These are phyloP conservation scores for Kurtzmaniella quercitrusa DNA, from an alignment of 1,139 yeast genomes.

Conservation along the genomic window DNA sequence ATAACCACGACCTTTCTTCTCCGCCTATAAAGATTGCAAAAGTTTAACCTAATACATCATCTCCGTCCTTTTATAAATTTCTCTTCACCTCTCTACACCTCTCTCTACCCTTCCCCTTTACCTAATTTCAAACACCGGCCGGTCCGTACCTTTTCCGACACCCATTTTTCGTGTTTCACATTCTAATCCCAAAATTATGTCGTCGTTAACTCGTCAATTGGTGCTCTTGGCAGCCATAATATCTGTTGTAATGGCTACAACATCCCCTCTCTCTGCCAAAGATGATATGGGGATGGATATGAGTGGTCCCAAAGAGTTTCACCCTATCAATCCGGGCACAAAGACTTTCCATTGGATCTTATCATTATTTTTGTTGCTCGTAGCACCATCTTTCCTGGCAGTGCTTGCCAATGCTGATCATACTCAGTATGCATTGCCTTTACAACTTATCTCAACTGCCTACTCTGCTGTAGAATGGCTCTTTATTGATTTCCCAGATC, in stretches of 20 bases:
- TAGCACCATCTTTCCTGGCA: constrained; percentile 54
- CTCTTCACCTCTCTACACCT: no score
- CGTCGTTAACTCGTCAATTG: not conserved
- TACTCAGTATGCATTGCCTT: constrained; percentile 38
- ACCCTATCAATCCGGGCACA: constrained; percentile 45
- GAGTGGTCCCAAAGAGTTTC: constrained; percentile 33
- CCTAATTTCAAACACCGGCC: not conserved
- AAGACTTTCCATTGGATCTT: constrained; percentile 64
- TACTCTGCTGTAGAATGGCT: constrained; percentile 55
- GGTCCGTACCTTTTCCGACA: constrained; percentile 5
- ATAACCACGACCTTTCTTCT: no score
- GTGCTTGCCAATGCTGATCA: constrained; percentile 52
- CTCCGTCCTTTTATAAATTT: no score
- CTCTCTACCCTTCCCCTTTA: no score
- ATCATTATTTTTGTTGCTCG: constrained; percentile 40
- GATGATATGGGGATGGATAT: constrained; percentile 29
- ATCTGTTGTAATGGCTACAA: not conserved
- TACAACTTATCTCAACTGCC: constrained; percentile 44
- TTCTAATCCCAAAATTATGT: not conserved
- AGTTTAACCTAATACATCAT: no score
- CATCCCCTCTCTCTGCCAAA: not conserved
- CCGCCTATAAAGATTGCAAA: no score
- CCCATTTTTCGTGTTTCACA: not conserved
- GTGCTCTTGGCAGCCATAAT: not conserved
- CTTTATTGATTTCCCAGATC: constrained; percentile 58